Percentiles rank a stretch among this genome's conserved stretches.
Conservation (phyloP, 345 rosid genomes). For the Citropsis articulata region DNA sequence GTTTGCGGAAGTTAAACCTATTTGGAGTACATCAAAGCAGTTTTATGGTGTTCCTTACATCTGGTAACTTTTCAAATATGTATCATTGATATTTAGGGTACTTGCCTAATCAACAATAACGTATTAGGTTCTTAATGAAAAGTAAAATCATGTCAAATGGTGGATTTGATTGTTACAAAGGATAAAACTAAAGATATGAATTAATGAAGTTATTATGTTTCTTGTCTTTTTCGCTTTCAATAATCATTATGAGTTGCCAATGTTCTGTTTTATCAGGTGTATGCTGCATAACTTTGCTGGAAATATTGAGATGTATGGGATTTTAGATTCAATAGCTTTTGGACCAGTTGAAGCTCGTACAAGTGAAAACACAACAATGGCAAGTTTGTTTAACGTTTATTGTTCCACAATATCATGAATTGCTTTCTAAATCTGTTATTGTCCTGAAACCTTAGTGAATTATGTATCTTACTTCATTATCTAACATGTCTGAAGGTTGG, state of each 20-base stretch:
- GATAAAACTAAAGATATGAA: not conserved
- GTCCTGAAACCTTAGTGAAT: not conserved
- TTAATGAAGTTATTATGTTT: not conserved
- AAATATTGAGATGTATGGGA: slow-evolving; percentile 71
- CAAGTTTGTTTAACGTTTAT: slow-evolving; percentile 23
- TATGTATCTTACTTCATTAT: slow-evolving; percentile 9
- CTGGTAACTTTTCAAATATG: slow-evolving; percentile 39
- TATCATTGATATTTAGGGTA: not conserved
- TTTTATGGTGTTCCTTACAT: slow-evolving; percentile 77
- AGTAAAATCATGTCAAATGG: not conserved
- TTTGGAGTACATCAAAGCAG: slow-evolving; percentile 63
- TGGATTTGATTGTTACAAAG: not conserved
- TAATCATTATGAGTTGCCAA: slow-evolving; percentile 6
- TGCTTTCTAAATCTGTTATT: not conserved
- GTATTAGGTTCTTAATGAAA: not conserved
- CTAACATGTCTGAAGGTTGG: slow-evolving; percentile 51
- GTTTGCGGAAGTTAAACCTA: slow-evolving; percentile 72
- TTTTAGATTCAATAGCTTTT: slow-evolving; percentile 61
- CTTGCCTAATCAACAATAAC: not conserved
- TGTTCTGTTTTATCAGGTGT: slow-evolving; percentile 46
- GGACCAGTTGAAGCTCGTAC: slow-evolving; percentile 63
- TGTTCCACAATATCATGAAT: slow-evolving; percentile 2
- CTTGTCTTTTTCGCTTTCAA: not conserved
- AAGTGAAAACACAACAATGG: slow-evolving; percentile 66
- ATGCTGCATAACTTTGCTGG: slow-evolving; percentile 84